Evolutionary conservation across 1,139 yeast genomes (phyloP).

Genomic region (Yamadazyma jaroonii): DNA sequence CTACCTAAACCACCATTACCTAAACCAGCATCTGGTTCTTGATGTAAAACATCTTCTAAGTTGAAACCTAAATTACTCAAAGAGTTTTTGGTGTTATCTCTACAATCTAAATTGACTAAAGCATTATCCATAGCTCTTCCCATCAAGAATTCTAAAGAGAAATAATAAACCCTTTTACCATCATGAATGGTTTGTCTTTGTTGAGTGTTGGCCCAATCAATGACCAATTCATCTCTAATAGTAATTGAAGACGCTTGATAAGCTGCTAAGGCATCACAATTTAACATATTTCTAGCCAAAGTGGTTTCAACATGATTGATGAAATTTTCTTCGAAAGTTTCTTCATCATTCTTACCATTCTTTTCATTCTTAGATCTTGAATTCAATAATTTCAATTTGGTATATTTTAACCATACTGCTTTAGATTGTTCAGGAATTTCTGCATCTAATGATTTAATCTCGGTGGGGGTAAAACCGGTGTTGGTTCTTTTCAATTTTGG

Average conservation of each 20-base stretch:
- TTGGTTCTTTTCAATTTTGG: conserved; percentile 64
- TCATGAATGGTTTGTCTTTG: conserved; percentile 82
- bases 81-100: conserved; percentile 52
- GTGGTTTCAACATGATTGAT: conserved; percentile 88
- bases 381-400: conserved; percentile 34
- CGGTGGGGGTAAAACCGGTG: conserved; percentile 90
- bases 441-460: conserved; percentile 78
- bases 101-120: conserved; percentile 65
- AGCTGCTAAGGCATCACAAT: conserved; percentile 90
- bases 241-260: conserved; percentile 85
- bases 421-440: conserved; percentile 78
- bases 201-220: conserved; percentile 93
- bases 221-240: conserved; percentile 73
- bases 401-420: conserved; percentile 69
- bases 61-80: conserved; percentile 80
- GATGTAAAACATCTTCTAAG: conserved; percentile 78
- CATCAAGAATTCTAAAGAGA: conserved; percentile 88
- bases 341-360: conserved; percentile 28
- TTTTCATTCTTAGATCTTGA: conserved; percentile 8
- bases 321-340: conserved; percentile 65
- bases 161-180: conserved; percentile 83
- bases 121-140: conserved; percentile 97
- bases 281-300: conserved; percentile 84
- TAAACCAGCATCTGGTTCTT: conserved; percentile 91
- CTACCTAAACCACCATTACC: conserved; percentile 97